Conservation (phyloP, 225 moss, liverwort and hornwort species). For the Thuidium tamariscinum region DNA sequence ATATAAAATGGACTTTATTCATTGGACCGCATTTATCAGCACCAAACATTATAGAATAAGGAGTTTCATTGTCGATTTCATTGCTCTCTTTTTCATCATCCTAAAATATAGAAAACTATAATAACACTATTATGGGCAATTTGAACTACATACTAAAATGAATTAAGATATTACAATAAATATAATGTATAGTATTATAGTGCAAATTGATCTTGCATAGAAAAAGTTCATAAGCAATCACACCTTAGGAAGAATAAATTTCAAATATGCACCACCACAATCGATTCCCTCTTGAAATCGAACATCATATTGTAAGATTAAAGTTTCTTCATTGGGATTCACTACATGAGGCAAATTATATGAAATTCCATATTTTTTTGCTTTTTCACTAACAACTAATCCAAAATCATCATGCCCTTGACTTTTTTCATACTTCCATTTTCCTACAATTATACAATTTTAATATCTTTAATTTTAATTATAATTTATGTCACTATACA, state of each 20-base stretch:
- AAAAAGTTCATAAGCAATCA: neutral
- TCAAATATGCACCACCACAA: neutral
- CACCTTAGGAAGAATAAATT: neutral
- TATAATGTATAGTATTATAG: neutral
- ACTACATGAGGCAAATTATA: neutral
- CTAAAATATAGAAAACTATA: neutral
- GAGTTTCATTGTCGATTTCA: neutral
- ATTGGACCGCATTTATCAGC: neutral
- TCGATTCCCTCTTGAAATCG: neutral
- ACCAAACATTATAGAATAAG: neutral
- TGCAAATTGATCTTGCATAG: neutral
- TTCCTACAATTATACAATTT: neutral
- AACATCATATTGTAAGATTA: neutral
- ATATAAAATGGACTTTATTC: neutral
- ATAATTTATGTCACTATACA: neutral
- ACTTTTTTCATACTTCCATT: neutral
- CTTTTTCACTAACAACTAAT: neutral
- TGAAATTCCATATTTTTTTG: neutral
- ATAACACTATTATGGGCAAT: accelerated
- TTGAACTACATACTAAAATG: neutral
- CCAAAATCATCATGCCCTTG: neutral
- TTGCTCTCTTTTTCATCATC: neutral
- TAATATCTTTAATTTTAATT: too few species aligned
- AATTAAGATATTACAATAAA: neutral
- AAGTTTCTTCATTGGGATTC: neutral